These are phyloP conservation scores for Solanum chacoense DNA, from an alignment of 305 asterid species.

Conservation along the genomic window DNA sequence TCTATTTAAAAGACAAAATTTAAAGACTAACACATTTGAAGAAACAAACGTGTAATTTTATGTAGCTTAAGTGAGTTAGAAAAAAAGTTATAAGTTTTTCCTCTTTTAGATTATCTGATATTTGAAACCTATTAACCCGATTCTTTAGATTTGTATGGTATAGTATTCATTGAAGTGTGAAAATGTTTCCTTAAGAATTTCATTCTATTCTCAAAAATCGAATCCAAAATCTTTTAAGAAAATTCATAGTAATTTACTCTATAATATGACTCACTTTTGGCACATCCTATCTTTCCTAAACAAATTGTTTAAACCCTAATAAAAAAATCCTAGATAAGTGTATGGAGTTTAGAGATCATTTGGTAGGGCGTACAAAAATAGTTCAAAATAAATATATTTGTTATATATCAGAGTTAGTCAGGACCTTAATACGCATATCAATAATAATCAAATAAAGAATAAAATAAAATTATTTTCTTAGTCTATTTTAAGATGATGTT, in stretches of 20 bases:
- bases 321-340: not conserved
- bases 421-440: not conserved
- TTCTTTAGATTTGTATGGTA: not conserved
- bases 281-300: not conserved
- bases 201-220: not conserved
- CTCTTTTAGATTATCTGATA: not conserved
- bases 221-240: no score
- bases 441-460: not conserved
- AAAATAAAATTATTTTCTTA: not conserved
- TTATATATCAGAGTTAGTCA: fast-evolving
- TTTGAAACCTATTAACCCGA: not conserved
- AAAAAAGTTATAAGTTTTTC: not conserved
- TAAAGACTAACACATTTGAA: not conserved
- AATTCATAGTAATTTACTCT: not conserved
- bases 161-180: not conserved
- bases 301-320: not conserved
- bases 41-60: not conserved
- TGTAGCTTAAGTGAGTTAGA: not conserved
- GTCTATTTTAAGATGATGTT: not conserved
- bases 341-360: not conserved
- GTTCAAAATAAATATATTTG: not conserved
- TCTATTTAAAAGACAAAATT: not conserved
- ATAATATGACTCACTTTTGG: not conserved
- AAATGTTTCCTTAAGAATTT: not conserved
- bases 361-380: fast-evolving